These are phyloP conservation scores for Fusarium sp. DNA, from an alignment of 2,329 filamentous ascomycete species.

Conservation along the genomic window DNA sequence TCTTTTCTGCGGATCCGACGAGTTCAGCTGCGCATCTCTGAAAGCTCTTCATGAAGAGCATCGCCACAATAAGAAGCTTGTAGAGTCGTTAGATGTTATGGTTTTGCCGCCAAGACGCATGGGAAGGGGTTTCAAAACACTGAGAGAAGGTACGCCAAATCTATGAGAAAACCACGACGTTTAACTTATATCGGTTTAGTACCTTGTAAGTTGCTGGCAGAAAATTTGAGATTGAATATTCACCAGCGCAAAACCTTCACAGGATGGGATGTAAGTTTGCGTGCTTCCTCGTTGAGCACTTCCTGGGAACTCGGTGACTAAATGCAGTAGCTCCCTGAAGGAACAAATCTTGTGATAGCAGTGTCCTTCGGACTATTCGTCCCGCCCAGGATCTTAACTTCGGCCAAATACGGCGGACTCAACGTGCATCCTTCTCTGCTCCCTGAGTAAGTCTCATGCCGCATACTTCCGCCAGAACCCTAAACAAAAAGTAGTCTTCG, in stretches of 20 bases:
- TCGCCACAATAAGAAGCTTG: conserved; percentile 58
- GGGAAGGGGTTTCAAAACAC: conserved; percentile 76
- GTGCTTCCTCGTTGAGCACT: neutral
- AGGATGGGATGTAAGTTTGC: conserved; percentile 73
- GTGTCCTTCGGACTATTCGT: conserved; percentile 96
- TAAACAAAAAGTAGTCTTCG: conserved; percentile 67
- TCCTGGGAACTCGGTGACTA: neutral
- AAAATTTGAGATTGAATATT: conserved; percentile 70
- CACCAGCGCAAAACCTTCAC: conserved; percentile 86
- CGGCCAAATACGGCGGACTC: conserved; percentile 82
- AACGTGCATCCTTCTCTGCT: conserved; percentile 95
- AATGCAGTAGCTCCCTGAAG: conserved; percentile 60
- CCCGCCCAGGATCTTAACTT: conserved; percentile 76
- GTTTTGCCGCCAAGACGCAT: conserved; percentile 81
- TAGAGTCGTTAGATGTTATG: conserved; percentile 86
- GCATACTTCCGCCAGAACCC: neutral
- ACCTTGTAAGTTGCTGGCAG: conserved; percentile 75
- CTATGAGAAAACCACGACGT: neutral
- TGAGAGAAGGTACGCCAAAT: conserved; percentile 68
- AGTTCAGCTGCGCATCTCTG: conserved; percentile 85
- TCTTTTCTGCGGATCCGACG: conserved; percentile 93
- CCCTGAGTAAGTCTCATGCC: conserved; percentile 70
- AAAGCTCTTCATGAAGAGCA: conserved; percentile 73
- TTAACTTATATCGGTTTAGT: conserved; percentile 58
- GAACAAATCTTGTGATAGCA: conserved; percentile 83